Evolutionary conservation across 805 yeast species (phyloP).

Genomic region (Saccharomycopsis synnaedendra): DNA sequence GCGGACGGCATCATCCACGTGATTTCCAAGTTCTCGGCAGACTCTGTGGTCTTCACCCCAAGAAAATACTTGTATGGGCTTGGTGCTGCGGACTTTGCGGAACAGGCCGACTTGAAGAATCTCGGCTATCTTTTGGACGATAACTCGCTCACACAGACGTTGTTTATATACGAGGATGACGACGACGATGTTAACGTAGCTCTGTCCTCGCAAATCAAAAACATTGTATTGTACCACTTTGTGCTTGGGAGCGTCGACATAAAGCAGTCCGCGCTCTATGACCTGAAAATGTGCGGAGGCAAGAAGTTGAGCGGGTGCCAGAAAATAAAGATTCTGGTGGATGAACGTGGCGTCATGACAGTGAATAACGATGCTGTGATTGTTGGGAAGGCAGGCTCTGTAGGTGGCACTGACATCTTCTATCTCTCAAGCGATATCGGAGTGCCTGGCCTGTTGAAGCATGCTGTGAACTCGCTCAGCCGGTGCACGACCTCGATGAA

Average conservation of each 20-base stretch:
- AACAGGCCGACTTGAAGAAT: conserved; percentile 55
- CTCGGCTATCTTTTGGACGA: conserved; percentile 48
- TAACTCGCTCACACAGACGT: conserved; percentile 38
- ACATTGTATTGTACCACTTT: conserved; percentile 53
- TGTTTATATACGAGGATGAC: conserved; percentile 39
- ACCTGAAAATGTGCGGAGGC: conserved; percentile 43
- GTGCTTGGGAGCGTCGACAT: conserved; percentile 32
- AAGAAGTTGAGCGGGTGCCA: conserved; percentile 52
- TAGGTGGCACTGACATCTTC: conserved; percentile 62
- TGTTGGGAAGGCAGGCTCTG: conserved; percentile 27
- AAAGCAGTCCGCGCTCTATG: conserved; percentile 27
- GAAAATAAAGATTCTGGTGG: conserved; percentile 31
- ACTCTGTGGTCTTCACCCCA: conserved; percentile 33
- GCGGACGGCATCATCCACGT: conserved; percentile 40
- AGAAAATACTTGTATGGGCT: conserved; percentile 49
- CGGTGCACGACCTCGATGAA: conserved; percentile 56
- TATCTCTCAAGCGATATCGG: conserved; percentile 47
- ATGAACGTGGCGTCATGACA: conserved; percentile 23
- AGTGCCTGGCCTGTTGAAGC: conserved; percentile 53
- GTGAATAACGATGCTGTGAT: conserved; percentile 40
- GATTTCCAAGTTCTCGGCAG: conserved; percentile 25
- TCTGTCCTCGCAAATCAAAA: conserved; percentile 16
- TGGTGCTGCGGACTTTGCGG: conserved; percentile 50
- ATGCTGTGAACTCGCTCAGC: conserved; percentile 51
- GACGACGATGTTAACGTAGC: conserved; percentile 18